These are phyloP conservation scores for Apiospora hydei DNA, from an alignment of 2,329 filamentous ascomycete species.

Conservation along the genomic window DNA sequence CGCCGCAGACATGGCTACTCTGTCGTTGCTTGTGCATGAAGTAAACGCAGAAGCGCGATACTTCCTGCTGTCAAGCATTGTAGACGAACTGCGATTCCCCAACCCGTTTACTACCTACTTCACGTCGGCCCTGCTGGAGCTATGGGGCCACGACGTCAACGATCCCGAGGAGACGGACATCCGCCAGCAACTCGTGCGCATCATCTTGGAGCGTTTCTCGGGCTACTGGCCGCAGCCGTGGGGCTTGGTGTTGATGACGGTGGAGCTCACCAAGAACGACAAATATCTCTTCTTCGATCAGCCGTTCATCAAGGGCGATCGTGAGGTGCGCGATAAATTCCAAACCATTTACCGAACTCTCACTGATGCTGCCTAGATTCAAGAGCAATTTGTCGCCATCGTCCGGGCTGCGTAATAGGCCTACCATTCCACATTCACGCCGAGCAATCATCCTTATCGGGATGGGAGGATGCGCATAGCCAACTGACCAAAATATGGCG, in stretches of 20 bases:
- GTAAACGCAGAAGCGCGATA: conserved; percentile 82
- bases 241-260: conserved; percentile 87
- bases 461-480: not conserved
- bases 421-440: not conserved
- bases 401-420: not conserved
- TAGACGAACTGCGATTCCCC: conserved; percentile 91
- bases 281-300: conserved; percentile 92
- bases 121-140: conserved; percentile 80
- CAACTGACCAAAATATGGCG: not conserved
- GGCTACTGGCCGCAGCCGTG: conserved; percentile 94
- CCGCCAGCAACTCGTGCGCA: conserved; percentile 87
- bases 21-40: conserved; percentile 80
- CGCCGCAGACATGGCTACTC: conserved; percentile 72
- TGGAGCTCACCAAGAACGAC: conserved; percentile 91
- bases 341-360: conserved; percentile 28
- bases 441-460: not conserved
- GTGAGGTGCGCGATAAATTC: conserved; percentile 69
- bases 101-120: conserved; percentile 94
- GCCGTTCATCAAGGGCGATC: conserved; percentile 87
- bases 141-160: conserved; percentile 79
- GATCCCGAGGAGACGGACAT: conserved; percentile 82
- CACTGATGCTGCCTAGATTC: conserved; percentile 26
- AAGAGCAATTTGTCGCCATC: conserved; percentile 22
- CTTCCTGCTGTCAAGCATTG: conserved; percentile 82
- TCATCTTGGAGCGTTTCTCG: conserved; percentile 86